A percentile compares a stretch with the other conserved stretches of the same genome.
phyloP scores from a whole-genome alignment of 2,329 filamentous ascomycete genomes.

The Acephala macrosclerotiorum region DNA sequence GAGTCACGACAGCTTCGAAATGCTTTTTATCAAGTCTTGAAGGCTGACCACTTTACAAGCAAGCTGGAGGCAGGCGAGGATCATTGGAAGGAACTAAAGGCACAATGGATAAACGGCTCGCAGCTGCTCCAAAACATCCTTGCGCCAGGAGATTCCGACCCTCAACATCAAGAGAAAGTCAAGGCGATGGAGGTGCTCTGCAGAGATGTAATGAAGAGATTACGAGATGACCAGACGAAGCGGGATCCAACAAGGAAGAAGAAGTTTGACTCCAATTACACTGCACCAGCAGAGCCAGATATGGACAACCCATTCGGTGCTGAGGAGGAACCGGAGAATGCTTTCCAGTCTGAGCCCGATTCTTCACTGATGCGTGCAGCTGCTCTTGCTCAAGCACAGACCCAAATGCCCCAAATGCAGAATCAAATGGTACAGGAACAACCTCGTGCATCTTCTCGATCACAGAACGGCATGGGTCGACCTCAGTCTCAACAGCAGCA shows the following conservation, averaged over 20 bases:
- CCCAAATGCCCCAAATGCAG: conserved; percentile 40
- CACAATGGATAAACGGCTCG: conserved; percentile 68
- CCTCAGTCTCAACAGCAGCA: conserved; percentile 35
- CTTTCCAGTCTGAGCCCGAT: conserved; percentile 38
- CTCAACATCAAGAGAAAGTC: conserved; percentile 60
- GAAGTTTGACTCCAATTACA: conserved; percentile 47
- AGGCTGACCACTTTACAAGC: conserved; percentile 71
- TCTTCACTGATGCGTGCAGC: conserved; percentile 38
- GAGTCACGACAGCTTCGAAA: conserved; percentile 71
- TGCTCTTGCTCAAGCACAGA: conserved; percentile 42
- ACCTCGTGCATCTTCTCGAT: conserved; percentile 26
- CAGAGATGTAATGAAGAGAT: conserved; percentile 79
- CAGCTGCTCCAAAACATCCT: conserved; percentile 63
- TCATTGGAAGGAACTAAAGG: conserved; percentile 75
- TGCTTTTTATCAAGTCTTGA: conserved; percentile 71
- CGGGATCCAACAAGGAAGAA: conserved; percentile 57
- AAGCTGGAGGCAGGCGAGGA: conserved; percentile 76
- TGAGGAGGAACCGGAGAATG: conserved; percentile 34
- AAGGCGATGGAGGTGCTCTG: conserved; percentile 76
- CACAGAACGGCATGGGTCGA: conserved; percentile 20
- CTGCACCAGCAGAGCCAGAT: conserved; percentile 32
- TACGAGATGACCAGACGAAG: conserved; percentile 71
- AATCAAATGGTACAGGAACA: conserved; percentile 28
- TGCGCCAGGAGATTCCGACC: conserved; percentile 56
- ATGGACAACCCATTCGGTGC: conserved; percentile 38